phyloP scores from a whole-genome alignment of 2,329 filamentous ascomycete genomes.

The Fusarium chuoi region DNA sequence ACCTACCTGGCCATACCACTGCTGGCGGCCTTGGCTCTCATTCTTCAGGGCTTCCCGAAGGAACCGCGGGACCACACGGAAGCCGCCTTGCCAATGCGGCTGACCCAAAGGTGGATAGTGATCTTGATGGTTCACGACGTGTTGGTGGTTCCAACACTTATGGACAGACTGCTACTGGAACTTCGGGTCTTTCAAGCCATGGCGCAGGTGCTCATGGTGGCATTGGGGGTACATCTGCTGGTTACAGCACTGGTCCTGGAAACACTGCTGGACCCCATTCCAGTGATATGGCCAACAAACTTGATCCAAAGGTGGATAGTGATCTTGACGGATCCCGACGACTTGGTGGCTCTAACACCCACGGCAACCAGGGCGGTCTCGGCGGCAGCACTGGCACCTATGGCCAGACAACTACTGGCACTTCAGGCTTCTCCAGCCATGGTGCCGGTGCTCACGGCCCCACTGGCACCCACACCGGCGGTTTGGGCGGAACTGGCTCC shows the following conservation, averaged over 20 bases:
- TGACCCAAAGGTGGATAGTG: not conserved
- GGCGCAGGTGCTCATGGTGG: slow-evolving; percentile 25
- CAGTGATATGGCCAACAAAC: not conserved
- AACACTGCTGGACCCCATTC: not conserved
- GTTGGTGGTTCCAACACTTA: too few species aligned
- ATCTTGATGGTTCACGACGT: not conserved
- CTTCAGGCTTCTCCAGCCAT: slow-evolving; percentile 18
- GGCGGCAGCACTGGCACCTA: slow-evolving; percentile 10
- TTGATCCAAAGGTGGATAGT: not conserved
- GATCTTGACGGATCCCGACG: not conserved
- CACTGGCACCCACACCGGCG: not conserved
- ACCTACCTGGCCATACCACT: not conserved
- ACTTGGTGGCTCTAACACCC: not conserved
- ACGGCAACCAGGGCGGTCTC: not conserved
- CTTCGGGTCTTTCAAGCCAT: slow-evolving; percentile 17
- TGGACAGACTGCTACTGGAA: slow-evolving; percentile 22
- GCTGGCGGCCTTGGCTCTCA: not conserved
- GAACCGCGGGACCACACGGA: too few species aligned
- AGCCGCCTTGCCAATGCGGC: not conserved
- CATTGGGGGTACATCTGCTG: not conserved
- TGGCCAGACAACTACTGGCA: slow-evolving; percentile 22
- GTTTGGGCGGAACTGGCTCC: not conserved
- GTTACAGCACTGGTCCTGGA: not conserved
- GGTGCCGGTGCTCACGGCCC: slow-evolving; percentile 27
- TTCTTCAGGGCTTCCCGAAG: too few species aligned